Base-by-base conservation (phyloP, 352 stramenopile genomes). In the Phytophthora citrophthora region DNA sequence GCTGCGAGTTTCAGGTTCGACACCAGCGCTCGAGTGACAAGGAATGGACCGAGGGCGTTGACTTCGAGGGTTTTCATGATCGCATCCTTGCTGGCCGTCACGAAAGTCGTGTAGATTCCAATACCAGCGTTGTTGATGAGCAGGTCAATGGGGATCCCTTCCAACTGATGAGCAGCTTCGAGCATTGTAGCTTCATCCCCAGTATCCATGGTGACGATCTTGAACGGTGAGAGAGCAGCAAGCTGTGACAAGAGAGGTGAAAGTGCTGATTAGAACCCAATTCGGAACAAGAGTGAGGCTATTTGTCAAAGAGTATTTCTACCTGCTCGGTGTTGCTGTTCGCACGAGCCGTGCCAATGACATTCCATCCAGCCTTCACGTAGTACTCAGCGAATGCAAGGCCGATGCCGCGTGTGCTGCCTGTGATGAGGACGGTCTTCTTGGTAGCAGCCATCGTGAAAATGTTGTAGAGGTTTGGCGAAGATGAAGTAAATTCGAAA, bases 71-170 rank as follows among this genome's bases (percentile, higher is more conserved):
- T 23, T 32, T 54, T 46, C 43, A 61, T 61, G 53, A 53, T 40
- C 2, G 2, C 32, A 6, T 48, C 52, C 27, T 60, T 60, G 27
- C 3, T 18, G 7, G 32, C 29, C 4, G 54, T 62, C 32, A 48
- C 44, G 32, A 62, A 43, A 39, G 54, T 54, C 4, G 24, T 41
- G 23, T 34, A 48, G 1, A 54, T 13, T 8, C 44, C 55, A 0
- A 56, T 27, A 20, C 55, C 55, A 26, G 55, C 55, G 12, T 63
- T 63, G 36, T 43, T 63, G 36, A 63, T 63, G 2, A 61, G 41
- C 11, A 63, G 43, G 24, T 63, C 55, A 15, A 63, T 63, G 5
- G 55, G 36, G 7, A 54, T 36, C 13, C 15, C 44, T 18, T 53
- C 41, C 31, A 61, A 38, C 29, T 61, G 53, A 23, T 31, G 54